Evolutionary conservation across 495 filamentous ascomycete species (phyloP), one percentile per base, ranked within the genome.

Genomic region (Penicillium odoratum): DNA sequence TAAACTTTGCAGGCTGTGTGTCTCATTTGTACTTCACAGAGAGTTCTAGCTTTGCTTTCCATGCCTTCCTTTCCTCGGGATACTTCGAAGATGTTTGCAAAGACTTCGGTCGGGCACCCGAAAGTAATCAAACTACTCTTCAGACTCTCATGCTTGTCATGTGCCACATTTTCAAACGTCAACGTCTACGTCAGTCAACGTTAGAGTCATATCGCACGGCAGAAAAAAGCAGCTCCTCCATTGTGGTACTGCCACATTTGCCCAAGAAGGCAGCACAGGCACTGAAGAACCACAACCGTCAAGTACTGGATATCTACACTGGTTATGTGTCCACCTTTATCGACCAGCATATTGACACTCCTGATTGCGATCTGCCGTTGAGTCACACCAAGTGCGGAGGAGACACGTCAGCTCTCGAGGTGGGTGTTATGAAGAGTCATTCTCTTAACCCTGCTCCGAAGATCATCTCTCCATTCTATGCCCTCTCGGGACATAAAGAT

Each of bases 11-110:
- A 0, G 81, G 83, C 2, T 71, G 80, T 28, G 78, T 90, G 5
- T 80, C 81, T 5, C 88, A 91, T 69, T 75, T 93, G 0, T 90
- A 88, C 69, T 91, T 83, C 59, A 86, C 85, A 0, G 89, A 91
- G 60, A 87, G 85, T 58, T 83, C 83, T 0, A 81, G 80, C 33
- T 93, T 91, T 59, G 85, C 87, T 0, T 87, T 92, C 67, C 88
- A 93, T 61, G 82, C 88, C 3, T 77, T 93, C 2, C 69, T 93
- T 6, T 83, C 79, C 51, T 78, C 73, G 21, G 88, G 87, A 0
- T 89, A 87, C 61, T 88, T 92, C 65, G 83, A 88, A 59, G 62
- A 71, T 5, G 62, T 92, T 0, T 88, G 86, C 58, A 72, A 75
- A 2, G 67, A 81, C 10, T 72, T 88, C 21, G 53, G 74, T 18